Evolutionary conservation across 805 yeast genomes (phyloP).

Genomic region (Ogataea minuta): DNA sequence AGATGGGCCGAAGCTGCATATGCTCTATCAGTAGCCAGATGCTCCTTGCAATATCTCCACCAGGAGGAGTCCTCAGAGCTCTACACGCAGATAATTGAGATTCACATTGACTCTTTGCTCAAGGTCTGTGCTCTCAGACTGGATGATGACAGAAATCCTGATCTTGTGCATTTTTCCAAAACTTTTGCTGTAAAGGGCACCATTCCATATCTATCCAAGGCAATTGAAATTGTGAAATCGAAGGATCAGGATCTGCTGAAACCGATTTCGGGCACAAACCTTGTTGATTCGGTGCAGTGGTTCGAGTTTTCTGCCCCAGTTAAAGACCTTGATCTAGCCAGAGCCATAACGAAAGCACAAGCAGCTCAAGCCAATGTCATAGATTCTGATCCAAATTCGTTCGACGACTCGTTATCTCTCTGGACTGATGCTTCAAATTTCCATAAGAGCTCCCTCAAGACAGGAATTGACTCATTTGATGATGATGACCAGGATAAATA

Average conservation of each 20-base stretch:
- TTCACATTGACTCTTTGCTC: slow-evolving; percentile 65
- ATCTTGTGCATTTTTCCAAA: slow-evolving; percentile 50
- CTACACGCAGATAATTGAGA: slow-evolving; percentile 54
- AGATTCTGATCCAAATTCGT: slow-evolving; percentile 43
- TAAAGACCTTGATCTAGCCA: slow-evolving; percentile 70
- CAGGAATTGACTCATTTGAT: slow-evolving; percentile 41
- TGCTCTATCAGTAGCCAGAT: slow-evolving; percentile 58
- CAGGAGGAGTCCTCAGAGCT: slow-evolving; percentile 37
- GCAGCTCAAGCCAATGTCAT: slow-evolving; percentile 32
- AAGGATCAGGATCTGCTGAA: slow-evolving; percentile 40
- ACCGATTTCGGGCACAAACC: slow-evolving; percentile 20
- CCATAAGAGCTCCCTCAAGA: slow-evolving; percentile 50
- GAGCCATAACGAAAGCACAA: slow-evolving; percentile 45
- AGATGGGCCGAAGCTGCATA: slow-evolving; percentile 54
- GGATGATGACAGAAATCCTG: slow-evolving; percentile 36
- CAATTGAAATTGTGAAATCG: slow-evolving; percentile 36
- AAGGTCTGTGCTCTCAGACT: slow-evolving; percentile 36
- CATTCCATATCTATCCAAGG: slow-evolving; percentile 36
- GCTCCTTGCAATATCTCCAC: slow-evolving; percentile 55
- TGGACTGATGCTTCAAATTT: slow-evolving; percentile 71
- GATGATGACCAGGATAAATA: slow-evolving; percentile 68
- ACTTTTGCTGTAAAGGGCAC: slow-evolving; percentile 36
- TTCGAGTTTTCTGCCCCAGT: slow-evolving; percentile 56
- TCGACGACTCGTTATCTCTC: slow-evolving; percentile 53
- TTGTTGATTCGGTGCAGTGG: slow-evolving; percentile 44